Percentiles rank a stretch among this genome's conserved stretches.
Evolutionary conservation across 768 basidiomycete genomes (phyloP).

Genomic region (Agaricus blazei): DNA sequence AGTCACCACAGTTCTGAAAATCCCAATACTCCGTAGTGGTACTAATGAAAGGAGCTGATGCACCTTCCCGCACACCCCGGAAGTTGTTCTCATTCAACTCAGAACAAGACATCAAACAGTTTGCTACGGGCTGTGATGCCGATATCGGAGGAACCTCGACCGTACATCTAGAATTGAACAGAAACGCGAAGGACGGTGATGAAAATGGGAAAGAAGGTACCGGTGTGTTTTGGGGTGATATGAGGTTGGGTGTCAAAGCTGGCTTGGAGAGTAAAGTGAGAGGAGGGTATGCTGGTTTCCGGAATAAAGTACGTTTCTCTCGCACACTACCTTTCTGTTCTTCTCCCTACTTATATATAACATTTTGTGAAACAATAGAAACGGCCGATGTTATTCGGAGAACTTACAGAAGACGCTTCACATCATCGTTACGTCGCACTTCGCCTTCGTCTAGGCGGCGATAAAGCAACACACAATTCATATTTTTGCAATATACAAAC

Average conservation of each 20-base stretch:
- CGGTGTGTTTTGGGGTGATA: slow-evolving; percentile 75
- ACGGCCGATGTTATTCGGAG: slow-evolving; percentile 83
- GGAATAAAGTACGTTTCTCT: slow-evolving; percentile 58
- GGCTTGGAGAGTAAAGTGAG: slow-evolving; percentile 66
- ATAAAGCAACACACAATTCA: slow-evolving; percentile 70
- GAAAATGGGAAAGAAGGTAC: slow-evolving; percentile 46
- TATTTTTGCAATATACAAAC: slow-evolving; percentile 95
- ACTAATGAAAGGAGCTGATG: slow-evolving; percentile 73
- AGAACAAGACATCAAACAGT: slow-evolving; percentile 49
- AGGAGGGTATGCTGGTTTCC: slow-evolving; percentile 88
- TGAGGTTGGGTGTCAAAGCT: slow-evolving; percentile 64
- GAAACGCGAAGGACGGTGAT: slow-evolving; percentile 38
- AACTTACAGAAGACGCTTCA: slow-evolving; percentile 79
- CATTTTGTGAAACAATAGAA: slow-evolving; percentile 31
- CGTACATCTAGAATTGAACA: slow-evolving; percentile 69
- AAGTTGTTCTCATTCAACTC: slow-evolving; percentile 65
- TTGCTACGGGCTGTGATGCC: slow-evolving; percentile 77
- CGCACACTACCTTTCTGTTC: no score
- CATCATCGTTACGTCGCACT: slow-evolving; percentile 77
- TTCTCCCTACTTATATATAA: neutral
- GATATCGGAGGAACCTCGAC: slow-evolving; percentile 87
- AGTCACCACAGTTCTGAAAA: neutral
- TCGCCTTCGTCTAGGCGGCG: slow-evolving; percentile 72
- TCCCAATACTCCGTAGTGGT: slow-evolving; percentile 40
- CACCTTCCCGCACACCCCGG: slow-evolving; percentile 53